phyloP scores from a whole-genome alignment of 2,329 filamentous ascomycete genomes.

The Verticillium tricorpus region DNA sequence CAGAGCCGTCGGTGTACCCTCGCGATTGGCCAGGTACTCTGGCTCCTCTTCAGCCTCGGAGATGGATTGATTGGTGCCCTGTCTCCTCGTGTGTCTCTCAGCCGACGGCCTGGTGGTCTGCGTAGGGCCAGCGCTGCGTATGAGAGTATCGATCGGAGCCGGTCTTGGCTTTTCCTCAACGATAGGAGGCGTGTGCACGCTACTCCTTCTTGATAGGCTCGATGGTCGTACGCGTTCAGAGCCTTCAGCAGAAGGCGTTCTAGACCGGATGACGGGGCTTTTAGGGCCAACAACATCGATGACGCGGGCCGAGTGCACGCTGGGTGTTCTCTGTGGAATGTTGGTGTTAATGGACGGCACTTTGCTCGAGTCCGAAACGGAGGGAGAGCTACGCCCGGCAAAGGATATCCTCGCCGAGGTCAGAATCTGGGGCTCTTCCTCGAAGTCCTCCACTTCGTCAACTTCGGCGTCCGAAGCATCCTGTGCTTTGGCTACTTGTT shows the following conservation, averaged over 20 bases:
- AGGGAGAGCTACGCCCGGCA: constrained; percentile 44
- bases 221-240: constrained; percentile 35
- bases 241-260: constrained; percentile 41
- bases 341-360: constrained; percentile 28
- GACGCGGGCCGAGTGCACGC: constrained; percentile 52
- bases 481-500: background rate
- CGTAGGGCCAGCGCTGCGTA: constrained; percentile 8
- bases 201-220: constrained; percentile 35
- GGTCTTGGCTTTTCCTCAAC: constrained; percentile 30
- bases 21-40: constrained; percentile 4
- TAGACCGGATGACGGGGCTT: constrained; percentile 43
- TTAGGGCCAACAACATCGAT: constrained; percentile 51
- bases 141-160: constrained; percentile 13
- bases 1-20: constrained; percentile 2
- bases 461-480: constrained; percentile 34
- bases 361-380: constrained; percentile 41
- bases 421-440: constrained; percentile 55
- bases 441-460: constrained; percentile 44
- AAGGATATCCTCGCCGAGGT: constrained; percentile 54
- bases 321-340: constrained; percentile 38
- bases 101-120: constrained; percentile 25
- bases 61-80: constrained; percentile 28
- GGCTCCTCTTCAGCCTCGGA: constrained; percentile 38
- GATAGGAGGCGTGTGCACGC: constrained; percentile 33
- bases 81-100: constrained; percentile 23